Evolutionary conservation across 805 yeast species (phyloP), one percentile per base, ranked within the genome.

Genomic region (Spathaspora passalidarum): DNA sequence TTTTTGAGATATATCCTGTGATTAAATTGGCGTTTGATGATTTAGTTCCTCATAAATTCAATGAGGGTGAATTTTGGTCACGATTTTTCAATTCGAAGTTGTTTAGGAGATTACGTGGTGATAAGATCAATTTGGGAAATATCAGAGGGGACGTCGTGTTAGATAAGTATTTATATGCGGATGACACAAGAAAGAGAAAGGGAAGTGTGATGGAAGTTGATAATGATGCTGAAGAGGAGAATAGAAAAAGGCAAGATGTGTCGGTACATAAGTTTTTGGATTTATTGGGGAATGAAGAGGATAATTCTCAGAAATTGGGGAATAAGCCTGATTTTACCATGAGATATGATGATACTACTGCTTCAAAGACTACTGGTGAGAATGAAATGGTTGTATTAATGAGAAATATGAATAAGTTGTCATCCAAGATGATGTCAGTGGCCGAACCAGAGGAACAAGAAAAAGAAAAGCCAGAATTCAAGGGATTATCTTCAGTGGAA

Each of bases 61-160:
- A 80, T 40, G 98, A 94, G 61, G 91, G 92, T 36, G 96, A 87
- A 59, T 94, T 94, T 56, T 94, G 99, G 99, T 88, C 96, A 9
- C 72, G 97, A 50, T 94, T 94, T 58, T 94, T 94, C 73, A 84
- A 88, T 56, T 90, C 97, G 0, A 86, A 89, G 56, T 69, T 94
- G 49, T 94, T 91, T 59, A 75, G 97, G 53, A 80, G 90, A 56
- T 70, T 94, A 26, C 77, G 96, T 61, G 99, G 99, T 48, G 98
- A 94, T 59, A 83, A 82, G 52, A 78, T 89, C 44, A 68, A 68
- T 43, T 81, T 83, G 56, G 66, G 78, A 2, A 84, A 80, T 59
- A 88, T 88, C 51, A 76, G 96, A 51, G 90, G 94, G 44, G 98
- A 94, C 63, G 77, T 83, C 4, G 76, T 90, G 5, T 72, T 94